Evolutionary conservation across 1,284 basidiomycete genomes (phyloP).

Genomic region (Rhodotorula sp.): DNA sequence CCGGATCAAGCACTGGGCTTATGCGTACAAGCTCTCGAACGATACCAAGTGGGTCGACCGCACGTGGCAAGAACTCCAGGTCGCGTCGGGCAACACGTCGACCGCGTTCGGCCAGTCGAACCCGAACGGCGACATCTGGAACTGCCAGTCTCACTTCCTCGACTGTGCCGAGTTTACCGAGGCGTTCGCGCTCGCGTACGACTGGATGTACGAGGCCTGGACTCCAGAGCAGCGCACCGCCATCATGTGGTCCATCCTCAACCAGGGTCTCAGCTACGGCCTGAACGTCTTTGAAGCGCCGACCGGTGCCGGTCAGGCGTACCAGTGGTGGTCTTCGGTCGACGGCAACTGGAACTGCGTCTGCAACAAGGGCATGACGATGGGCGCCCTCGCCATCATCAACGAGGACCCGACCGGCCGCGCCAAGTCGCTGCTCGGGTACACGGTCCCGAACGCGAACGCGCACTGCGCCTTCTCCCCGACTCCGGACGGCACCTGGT

Average conservation of each 20-base stretch:
- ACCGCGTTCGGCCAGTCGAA: conserved; percentile 55
- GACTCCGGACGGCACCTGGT: conserved; percentile 79
- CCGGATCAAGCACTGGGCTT: conserved; percentile 87
- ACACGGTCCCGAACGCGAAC: conserved; percentile 70
- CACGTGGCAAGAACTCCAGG: conserved; percentile 70
- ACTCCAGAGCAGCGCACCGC: conserved; percentile 65
- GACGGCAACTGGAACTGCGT: conserved; percentile 94
- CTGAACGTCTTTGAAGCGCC: conserved; percentile 44
- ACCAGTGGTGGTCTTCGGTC: conserved; percentile 51
- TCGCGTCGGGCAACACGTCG: conserved; percentile 64
- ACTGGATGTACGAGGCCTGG: conserved; percentile 88
- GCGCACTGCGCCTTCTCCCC: conserved; percentile 67
- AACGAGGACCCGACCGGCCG: conserved; percentile 75
- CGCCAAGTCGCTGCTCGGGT: conserved; percentile 64
- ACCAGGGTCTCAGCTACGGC: conserved; percentile 66
- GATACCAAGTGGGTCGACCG: conserved; percentile 83
- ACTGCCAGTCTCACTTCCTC: conserved; percentile 74
- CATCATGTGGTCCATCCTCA: conserved; percentile 73
- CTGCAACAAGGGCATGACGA: conserved; percentile 84
- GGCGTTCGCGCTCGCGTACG: conserved; percentile 88
- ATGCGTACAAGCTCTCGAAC: conserved; percentile 85
- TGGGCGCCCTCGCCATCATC: conserved; percentile 86
- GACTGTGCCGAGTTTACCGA: conserved; percentile 82
- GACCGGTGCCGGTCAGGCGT: conserved; percentile 16
- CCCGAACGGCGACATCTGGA: conserved; percentile 49